phyloP scores from a whole-genome alignment of 75 land plant genomes.

The Isoetes taiwanensis region DNA sequence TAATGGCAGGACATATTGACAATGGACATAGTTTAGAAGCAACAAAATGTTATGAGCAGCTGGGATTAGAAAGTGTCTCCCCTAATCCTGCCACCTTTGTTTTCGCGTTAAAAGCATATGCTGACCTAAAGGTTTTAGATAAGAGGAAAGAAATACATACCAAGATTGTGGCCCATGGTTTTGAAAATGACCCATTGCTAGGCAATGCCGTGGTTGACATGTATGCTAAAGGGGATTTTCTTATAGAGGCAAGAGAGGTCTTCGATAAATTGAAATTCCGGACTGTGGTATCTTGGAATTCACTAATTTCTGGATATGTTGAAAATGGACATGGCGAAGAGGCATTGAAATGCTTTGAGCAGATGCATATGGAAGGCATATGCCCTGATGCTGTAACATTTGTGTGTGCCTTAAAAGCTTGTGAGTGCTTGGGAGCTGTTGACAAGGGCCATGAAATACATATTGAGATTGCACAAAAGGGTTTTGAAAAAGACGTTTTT shows the following conservation, averaged over 20 bases:
- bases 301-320: not conserved
- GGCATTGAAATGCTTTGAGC: not conserved
- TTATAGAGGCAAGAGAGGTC: no score
- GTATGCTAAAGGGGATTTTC: conserved; percentile 33
- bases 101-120: not conserved
- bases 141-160: conserved; percentile 11
- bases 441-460: conserved; percentile 5
- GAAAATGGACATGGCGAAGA: not conserved
- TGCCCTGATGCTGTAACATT: conserved; percentile 2
- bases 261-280: no score
- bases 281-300: conserved; percentile 1
- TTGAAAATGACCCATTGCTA: conserved; percentile 28
- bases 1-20: no score
- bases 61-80: no score
- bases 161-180: conserved; percentile 16
- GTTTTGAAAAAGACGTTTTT: not conserved
- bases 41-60: no score
- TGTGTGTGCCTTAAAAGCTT: conserved; percentile 6
- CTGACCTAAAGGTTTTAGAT: not conserved
- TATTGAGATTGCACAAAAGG: not conserved
- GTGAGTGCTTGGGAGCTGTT: not conserved
- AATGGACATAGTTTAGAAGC: no score
- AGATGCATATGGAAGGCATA: conserved; percentile 6
- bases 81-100: not conserved
- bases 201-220: conserved; percentile 36